These are phyloP conservation scores for Colletotrichum chrysophilum DNA, from an alignment of 2,329 filamentous ascomycete genomes.

Conservation along the genomic window DNA sequence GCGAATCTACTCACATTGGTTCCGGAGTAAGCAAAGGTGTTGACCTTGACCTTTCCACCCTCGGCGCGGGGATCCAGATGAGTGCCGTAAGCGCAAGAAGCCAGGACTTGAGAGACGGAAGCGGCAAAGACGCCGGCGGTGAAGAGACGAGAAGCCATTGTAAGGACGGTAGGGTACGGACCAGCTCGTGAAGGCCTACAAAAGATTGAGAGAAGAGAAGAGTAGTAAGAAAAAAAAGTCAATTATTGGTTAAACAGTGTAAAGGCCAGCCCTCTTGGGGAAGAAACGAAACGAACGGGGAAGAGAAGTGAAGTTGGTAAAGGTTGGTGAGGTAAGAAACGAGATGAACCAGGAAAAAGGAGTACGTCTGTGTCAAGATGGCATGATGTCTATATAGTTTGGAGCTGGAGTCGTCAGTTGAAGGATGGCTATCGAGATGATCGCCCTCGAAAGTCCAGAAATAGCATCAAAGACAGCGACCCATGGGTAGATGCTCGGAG, in stretches of 20 bases:
- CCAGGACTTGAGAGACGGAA: constrained; percentile 25
- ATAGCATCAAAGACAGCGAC: constrained; percentile 5
- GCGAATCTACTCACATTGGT: constrained; percentile 30
- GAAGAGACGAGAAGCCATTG: constrained; percentile 18
- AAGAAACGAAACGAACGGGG: constrained; percentile 20
- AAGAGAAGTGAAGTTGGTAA: background rate
- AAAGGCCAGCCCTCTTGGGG: constrained; percentile 17
- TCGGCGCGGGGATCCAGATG: constrained; percentile 35
- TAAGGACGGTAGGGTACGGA: constrained; percentile 15
- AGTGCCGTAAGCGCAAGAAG: constrained; percentile 46
- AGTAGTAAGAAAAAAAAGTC: background rate
- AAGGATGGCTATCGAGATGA: background rate
- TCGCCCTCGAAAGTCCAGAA: constrained; percentile 12
- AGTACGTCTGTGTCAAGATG: constrained; percentile 8
- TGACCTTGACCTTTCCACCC: constrained; percentile 33
- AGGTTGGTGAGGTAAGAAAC: constrained; percentile 7
- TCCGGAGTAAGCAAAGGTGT: constrained; percentile 43
- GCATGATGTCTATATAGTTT: constrained; percentile 16
- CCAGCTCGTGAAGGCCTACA: constrained; percentile 15
- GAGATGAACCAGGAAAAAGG: constrained; percentile 1
- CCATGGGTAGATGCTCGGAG: constrained; percentile 1
- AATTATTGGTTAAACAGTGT: constrained; percentile 14
- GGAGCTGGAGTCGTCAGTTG: background rate
- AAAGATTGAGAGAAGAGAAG: background rate
- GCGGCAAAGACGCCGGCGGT: constrained; percentile 17